Percentiles rank a stretch among this genome's conserved stretches.
phyloP scores from a whole-genome alignment of 2,329 filamentous ascomycete genomes.

The Raffaelea deltoideospora region DNA sequence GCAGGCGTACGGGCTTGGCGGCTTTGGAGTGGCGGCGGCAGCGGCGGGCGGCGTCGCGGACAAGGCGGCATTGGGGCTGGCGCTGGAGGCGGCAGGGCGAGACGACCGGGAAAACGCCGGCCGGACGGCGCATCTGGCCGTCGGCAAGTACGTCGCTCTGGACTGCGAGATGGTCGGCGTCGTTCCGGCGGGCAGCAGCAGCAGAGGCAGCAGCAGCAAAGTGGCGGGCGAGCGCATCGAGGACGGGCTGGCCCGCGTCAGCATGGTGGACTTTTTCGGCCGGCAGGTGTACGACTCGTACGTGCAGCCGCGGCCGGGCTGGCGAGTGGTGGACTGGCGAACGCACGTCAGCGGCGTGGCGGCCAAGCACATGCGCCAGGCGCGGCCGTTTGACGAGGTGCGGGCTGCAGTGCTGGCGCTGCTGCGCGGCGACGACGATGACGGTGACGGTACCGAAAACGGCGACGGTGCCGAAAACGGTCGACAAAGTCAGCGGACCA shows the following conservation, averaged over 20 bases:
- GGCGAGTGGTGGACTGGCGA: constrained; percentile 77
- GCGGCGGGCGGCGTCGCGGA: background rate
- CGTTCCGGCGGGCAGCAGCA: constrained; percentile 49
- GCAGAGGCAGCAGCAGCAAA: too few relatives aligned
- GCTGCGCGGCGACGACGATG: constrained; percentile 34
- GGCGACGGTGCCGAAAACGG: too few relatives aligned
- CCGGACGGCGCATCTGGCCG: constrained; percentile 42
- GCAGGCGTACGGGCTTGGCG: constrained; percentile 43
- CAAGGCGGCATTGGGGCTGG: background rate
- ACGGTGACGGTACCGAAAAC: too few relatives aligned
- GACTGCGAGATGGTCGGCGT: constrained; percentile 99
- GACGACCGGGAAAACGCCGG: constrained; percentile 45
- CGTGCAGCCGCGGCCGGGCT: constrained; percentile 60
- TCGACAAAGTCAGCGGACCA: too few relatives aligned
- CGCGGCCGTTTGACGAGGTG: constrained; percentile 60
- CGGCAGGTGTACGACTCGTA: constrained; percentile 89
- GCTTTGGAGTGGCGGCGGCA: background rate
- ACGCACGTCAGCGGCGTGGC: constrained; percentile 74
- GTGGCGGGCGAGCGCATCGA: too few relatives aligned
- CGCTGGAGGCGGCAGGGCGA: constrained; percentile 21
- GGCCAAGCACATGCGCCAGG: constrained; percentile 54
- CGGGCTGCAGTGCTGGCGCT: constrained; percentile 56
- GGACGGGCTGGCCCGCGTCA: constrained; percentile 72
- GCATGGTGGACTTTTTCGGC: constrained; percentile 86
- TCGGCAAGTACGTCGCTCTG: constrained; percentile 82